Evolutionary conservation across 176 grass and related monocot genomes (phyloP).

Genomic region (Phoenix dactylifera): DNA sequence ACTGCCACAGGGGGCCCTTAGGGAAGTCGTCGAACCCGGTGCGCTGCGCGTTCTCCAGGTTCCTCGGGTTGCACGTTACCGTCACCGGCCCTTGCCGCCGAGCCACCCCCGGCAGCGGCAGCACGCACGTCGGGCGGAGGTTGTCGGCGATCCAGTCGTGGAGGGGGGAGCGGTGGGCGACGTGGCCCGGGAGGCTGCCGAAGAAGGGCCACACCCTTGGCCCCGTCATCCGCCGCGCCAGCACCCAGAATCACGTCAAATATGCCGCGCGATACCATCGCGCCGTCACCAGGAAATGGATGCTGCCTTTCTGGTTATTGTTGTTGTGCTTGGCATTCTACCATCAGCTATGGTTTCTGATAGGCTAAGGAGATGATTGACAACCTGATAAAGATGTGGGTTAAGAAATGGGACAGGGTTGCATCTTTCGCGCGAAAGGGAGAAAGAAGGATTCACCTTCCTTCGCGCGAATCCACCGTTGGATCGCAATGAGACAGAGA

Average conservation of each 20-base stretch:
- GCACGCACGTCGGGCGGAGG: conserved; percentile 68
- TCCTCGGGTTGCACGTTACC: neutral
- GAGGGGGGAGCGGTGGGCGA: conserved; percentile 50
- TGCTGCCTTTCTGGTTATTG: conserved; percentile 4
- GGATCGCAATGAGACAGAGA: neutral
- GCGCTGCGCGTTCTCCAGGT: neutral
- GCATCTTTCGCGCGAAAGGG: neutral
- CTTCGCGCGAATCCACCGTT: neutral
- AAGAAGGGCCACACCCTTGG: conserved; percentile 75
- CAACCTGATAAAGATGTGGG: conserved; percentile 17
- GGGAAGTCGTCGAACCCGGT: conserved; percentile 5
- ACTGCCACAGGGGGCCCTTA: neutral
- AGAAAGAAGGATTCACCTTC: neutral
- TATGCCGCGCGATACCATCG: conserved; percentile 37
- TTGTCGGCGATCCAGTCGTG: conserved; percentile 93
- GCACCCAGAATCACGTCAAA: conserved; percentile 66
- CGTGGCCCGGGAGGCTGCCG: conserved; percentile 64
- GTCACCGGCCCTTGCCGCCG: neutral
- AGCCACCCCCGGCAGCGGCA: conserved; percentile 20
- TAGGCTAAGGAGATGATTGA: conserved; percentile 1
- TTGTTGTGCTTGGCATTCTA: neutral
- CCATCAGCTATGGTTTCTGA: neutral
- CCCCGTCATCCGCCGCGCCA: conserved; percentile 52
- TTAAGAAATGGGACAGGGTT: conserved; percentile 56
- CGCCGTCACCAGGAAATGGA: conserved; percentile 18